Evolutionary conservation across 2,329 filamentous ascomycete genomes (phyloP), one percentile per base, ranked within the genome.

Genomic region (Ascochyta lentis): DNA sequence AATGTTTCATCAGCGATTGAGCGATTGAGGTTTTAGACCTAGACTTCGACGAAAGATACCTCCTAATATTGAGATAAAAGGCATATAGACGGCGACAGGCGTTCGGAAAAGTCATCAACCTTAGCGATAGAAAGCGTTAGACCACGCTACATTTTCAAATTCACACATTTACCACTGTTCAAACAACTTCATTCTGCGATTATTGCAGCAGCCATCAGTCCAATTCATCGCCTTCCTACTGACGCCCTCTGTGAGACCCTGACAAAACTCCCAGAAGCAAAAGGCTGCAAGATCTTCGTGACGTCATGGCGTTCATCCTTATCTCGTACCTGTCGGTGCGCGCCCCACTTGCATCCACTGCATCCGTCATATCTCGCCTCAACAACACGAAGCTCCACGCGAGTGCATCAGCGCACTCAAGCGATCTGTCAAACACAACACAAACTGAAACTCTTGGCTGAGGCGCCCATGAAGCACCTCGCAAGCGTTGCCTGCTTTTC

Each of bases 41-140:
- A 56, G 38, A 56, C 33, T 51, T 52, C 31, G 15, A 31, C 50
- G 42, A 48, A 47, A 48, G 47, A 56, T 56, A 56, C 53, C 53
- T 51, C 53, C 48, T 56, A 56, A 56, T 56, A 42, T 56, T 50
- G 26, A 39, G 40, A 56, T 27, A 56, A 23, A 44, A 33, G 49
- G 47, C 47, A 48, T 51, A 39, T 51, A 43, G 47, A 56, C 42
- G 53, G 53, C 53, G 53, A 47, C 24, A 23, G 53, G 53, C 53
- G 53, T 33, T 43, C 12, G 33, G 53, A 56, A 56, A 56, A 56
- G 53, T 56, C 48, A 51, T 38, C 8, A 46, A 44, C 16, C 22
- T 56, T 48, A 56, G 53, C 53, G 53, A 51, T 56, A 56, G 47
- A 56, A 51, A 56, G 53, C 53, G 53, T 48, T 56, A 37, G 42